A percentile compares a stretch with the other conserved stretches of the same genome.
These are phyloP conservation scores for Pseudogymnoascus sp. DNA, from an alignment of 2,329 filamentous ascomycete species.

Conservation along the genomic window DNA sequence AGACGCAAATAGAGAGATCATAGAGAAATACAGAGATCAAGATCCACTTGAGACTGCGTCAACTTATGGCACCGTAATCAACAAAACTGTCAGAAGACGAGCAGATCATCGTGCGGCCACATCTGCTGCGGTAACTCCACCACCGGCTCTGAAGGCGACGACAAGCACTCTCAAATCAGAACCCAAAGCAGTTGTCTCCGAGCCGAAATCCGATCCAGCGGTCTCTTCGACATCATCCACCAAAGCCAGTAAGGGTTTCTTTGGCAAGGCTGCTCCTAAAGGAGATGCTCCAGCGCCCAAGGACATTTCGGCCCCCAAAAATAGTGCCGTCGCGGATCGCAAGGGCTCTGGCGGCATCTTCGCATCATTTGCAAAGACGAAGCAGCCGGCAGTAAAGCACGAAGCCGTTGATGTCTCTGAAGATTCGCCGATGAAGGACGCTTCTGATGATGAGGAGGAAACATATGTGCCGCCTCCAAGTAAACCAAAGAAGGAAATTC, in stretches of 20 bases:
- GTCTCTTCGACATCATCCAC: slow-evolving; percentile 10
- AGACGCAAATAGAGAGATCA: slow-evolving; percentile 58
- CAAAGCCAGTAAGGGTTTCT: slow-evolving; percentile 24
- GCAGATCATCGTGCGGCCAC: slow-evolving; percentile 22
- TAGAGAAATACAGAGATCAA: slow-evolving; percentile 45
- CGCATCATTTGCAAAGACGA: slow-evolving; percentile 68
- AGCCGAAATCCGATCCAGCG: slow-evolving; percentile 13
- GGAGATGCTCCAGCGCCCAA: background rate
- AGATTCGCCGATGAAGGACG: slow-evolving; percentile 29
- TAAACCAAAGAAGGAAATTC: slow-evolving; percentile 23
- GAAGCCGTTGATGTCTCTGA: slow-evolving; percentile 37
- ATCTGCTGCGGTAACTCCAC: slow-evolving; percentile 27
- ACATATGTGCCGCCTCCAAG: slow-evolving; percentile 39
- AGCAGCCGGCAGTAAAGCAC: slow-evolving; percentile 42
- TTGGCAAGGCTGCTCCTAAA: slow-evolving; percentile 28
- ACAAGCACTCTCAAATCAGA: slow-evolving; percentile 10
- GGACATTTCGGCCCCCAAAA: slow-evolving; percentile 23
- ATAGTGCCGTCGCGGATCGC: slow-evolving; percentile 41
- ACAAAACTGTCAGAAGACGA: slow-evolving; percentile 53
- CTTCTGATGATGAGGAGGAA: slow-evolving; percentile 24
- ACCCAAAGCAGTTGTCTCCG: slow-evolving; percentile 17
- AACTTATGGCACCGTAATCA: slow-evolving; percentile 67
- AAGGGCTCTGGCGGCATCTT: slow-evolving; percentile 58
- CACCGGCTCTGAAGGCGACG: slow-evolving; percentile 29
- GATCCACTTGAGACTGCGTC: slow-evolving; percentile 52